Conservation (phyloP, 176 grass and related monocot species). For the Zoysia japonica region DNA sequence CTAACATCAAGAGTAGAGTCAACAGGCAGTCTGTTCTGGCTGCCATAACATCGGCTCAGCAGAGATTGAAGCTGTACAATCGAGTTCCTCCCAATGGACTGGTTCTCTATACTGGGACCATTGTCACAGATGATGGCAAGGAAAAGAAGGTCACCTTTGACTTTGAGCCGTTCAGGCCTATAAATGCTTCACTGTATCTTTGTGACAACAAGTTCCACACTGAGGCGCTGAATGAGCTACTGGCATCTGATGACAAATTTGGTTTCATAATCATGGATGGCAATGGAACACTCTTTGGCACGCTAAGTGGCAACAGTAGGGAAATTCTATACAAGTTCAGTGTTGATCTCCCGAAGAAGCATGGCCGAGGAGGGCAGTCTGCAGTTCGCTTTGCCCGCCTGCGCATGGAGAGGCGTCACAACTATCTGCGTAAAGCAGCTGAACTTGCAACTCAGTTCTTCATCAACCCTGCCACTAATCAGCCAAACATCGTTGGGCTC, state of each 20-base stretch:
- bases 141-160: conserved; percentile 78
- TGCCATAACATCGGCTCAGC: conserved; percentile 71
- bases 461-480: conserved; percentile 59
- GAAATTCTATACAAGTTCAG: conserved; percentile 61
- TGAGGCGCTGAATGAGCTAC: conserved; percentile 61
- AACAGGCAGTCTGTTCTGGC: conserved; percentile 66
- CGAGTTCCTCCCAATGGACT: conserved; percentile 64
- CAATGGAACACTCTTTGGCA: conserved; percentile 61
- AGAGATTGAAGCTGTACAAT: conserved; percentile 64
- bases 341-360: conserved; percentile 68
- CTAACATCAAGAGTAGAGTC: conserved; percentile 78
- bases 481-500: conserved; percentile 58
- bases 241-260: conserved; percentile 59
- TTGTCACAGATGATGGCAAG: conserved; percentile 67
- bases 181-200: conserved; percentile 63
- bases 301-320: conserved; percentile 56
- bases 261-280: conserved; percentile 64
- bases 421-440: conserved; percentile 62
- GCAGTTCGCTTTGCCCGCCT: conserved; percentile 63
- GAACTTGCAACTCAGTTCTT: conserved; percentile 62
- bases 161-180: conserved; percentile 69
- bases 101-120: conserved; percentile 69
- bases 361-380: conserved; percentile 63
- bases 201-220: conserved; percentile 79
- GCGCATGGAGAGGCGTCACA: conserved; percentile 68